Percentiles rank a stretch among this genome's conserved stretches.
Evolutionary conservation across 257 asterid genomes (phyloP).

Genomic region (Lavandula angustifolia): DNA sequence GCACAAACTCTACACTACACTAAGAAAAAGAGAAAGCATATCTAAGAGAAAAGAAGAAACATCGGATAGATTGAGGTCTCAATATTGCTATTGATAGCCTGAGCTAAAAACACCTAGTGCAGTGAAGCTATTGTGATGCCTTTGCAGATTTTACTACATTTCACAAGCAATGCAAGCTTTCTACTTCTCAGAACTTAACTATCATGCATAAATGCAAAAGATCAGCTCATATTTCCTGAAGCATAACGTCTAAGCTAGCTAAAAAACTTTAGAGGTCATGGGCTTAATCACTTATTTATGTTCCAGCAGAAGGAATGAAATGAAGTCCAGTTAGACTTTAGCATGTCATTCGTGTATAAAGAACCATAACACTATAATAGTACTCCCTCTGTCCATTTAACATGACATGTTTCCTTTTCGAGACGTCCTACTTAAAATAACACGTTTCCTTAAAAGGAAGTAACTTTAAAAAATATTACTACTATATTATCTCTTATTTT

Average conservation of each 20-base stretch:
- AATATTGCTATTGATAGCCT: not conserved
- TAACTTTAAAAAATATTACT: too few relatives aligned
- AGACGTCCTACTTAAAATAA: too few relatives aligned
- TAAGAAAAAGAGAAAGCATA: constrained; percentile 4
- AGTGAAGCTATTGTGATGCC: constrained; percentile 1
- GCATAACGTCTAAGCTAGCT: constrained; percentile 10
- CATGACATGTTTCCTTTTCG: too few relatives aligned
- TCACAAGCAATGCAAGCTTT: constrained; percentile 20
- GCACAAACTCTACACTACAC: not conserved
- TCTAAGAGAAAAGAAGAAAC: not conserved
- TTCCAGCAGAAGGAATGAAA: not conserved
- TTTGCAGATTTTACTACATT: constrained; percentile 1
- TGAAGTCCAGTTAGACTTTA: not conserved
- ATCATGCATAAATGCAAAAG: not conserved
- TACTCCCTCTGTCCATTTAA: too few relatives aligned
- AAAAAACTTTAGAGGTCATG: constrained; percentile 1
- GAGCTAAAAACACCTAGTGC: not conserved
- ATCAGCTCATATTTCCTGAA: not conserved
- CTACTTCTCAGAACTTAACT: constrained; percentile 6
- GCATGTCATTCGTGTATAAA: constrained; percentile 10
- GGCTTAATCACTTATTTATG: not conserved
- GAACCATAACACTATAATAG: constrained; percentile 16
- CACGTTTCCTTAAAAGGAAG: too few relatives aligned
- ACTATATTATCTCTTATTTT: too few relatives aligned
- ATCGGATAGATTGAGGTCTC: not conserved